These are phyloP conservation scores for Sindora glabra DNA, from an alignment of 306 rosid genomes.

Conservation along the genomic window DNA sequence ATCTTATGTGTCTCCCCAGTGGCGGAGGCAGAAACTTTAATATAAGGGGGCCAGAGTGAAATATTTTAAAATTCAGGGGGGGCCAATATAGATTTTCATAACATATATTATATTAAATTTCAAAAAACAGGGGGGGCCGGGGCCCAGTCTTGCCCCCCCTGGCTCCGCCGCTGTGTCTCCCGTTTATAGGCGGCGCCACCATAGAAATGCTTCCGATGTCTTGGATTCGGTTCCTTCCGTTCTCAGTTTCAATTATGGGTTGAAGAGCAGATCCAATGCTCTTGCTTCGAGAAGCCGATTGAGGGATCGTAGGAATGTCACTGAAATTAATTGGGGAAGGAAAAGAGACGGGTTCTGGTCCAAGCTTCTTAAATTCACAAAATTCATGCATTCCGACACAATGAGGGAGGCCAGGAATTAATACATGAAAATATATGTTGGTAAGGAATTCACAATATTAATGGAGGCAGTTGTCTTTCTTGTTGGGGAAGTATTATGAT, in stretches of 20 bases:
- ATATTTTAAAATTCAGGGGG: too few species aligned
- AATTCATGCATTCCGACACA: slow-evolving; percentile 27
- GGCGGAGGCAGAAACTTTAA: too few species aligned
- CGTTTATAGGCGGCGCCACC: slow-evolving; percentile 21
- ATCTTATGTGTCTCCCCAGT: slow-evolving; percentile 18
- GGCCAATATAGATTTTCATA: too few species aligned
- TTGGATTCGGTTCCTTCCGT: slow-evolving; percentile 30
- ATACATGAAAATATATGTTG: too few species aligned
- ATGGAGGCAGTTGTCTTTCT: too few species aligned
- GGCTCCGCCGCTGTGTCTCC: too few species aligned
- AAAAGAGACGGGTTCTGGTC: slow-evolving; percentile 60
- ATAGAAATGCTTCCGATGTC: slow-evolving; percentile 29
- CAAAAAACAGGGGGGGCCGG: too few species aligned
- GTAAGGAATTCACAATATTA: too few species aligned
- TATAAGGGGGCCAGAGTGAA: too few species aligned
- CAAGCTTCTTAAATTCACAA: slow-evolving; percentile 39
- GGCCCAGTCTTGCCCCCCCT: too few species aligned
- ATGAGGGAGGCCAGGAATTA: slow-evolving; percentile 11
- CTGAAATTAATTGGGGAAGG: not conserved
- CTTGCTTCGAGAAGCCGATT: slow-evolving; percentile 19
- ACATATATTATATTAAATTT: too few species aligned
- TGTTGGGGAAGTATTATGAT: too few species aligned
- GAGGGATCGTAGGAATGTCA: slow-evolving; percentile 1
- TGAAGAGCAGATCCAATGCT: slow-evolving; percentile 58
- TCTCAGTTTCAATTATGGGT: slow-evolving; percentile 8